phyloP scores from a whole-genome alignment of 2,329 filamentous ascomycete species.

The Colletotrichum gigasporum region DNA sequence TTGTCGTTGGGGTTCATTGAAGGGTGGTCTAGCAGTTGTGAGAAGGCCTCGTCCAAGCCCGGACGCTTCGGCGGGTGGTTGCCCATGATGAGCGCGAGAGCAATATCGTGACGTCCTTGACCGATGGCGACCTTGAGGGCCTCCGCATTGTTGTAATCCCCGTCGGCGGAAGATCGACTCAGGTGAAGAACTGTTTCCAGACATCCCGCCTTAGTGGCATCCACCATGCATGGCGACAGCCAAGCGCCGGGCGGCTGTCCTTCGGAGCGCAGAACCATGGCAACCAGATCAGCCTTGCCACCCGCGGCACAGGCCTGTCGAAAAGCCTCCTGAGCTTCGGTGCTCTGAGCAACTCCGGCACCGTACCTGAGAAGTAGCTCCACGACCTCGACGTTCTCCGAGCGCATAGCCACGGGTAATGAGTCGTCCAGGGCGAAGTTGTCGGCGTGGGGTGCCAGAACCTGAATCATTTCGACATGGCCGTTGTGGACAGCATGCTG shows the following conservation, averaged over 20 bases:
- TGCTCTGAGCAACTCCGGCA: slow-evolving; percentile 44
- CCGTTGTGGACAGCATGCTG: slow-evolving; percentile 60
- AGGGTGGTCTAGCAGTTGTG: slow-evolving; percentile 54
- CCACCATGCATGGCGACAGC: slow-evolving; percentile 61
- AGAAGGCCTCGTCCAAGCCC: slow-evolving; percentile 61
- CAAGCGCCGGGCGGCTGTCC: slow-evolving; percentile 53
- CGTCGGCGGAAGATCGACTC: slow-evolving; percentile 62
- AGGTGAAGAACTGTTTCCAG: slow-evolving; percentile 60
- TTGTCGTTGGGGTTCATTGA: slow-evolving; percentile 59
- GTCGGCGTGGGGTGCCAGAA: slow-evolving; percentile 64
- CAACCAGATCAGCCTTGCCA: slow-evolving; percentile 55
- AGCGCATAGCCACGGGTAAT: slow-evolving; percentile 58
- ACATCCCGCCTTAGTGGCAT: slow-evolving; percentile 59
- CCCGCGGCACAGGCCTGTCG: slow-evolving; percentile 58
- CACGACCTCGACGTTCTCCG: slow-evolving; percentile 52
- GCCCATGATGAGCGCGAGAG: slow-evolving; percentile 63
- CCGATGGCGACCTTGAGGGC: slow-evolving; percentile 61
- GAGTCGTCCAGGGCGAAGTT: slow-evolving; percentile 58
- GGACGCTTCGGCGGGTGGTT: slow-evolving; percentile 59
- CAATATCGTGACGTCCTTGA: slow-evolving; percentile 61
- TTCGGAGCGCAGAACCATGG: slow-evolving; percentile 58
- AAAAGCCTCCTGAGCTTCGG: slow-evolving; percentile 63
- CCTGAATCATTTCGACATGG: slow-evolving; percentile 62
- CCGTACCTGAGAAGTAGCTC: slow-evolving; percentile 61
- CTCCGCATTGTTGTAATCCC: slow-evolving; percentile 60